These are phyloP conservation scores for Phoma sp. DNA, from an alignment of 2,329 filamentous ascomycete genomes.

Conservation along the genomic window DNA sequence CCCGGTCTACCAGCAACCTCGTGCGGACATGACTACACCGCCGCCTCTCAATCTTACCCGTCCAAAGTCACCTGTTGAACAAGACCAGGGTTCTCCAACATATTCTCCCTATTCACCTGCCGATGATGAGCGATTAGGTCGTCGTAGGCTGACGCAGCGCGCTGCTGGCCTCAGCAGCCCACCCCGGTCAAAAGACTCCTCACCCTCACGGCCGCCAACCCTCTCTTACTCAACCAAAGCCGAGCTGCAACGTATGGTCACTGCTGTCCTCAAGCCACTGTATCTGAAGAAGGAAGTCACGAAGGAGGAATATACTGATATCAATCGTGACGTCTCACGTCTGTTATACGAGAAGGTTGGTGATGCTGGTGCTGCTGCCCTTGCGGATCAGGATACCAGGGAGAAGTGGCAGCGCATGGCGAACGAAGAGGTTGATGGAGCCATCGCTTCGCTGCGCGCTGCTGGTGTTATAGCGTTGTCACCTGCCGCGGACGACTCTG, in stretches of 20 bases:
- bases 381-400: slow-evolving; percentile 70
- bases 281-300: slow-evolving; percentile 82
- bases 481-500: slow-evolving; percentile 37
- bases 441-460: slow-evolving; percentile 58
- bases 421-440: slow-evolving; percentile 77
- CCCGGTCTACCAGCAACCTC: slow-evolving; percentile 71
- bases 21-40: slow-evolving; percentile 71
- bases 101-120: slow-evolving; percentile 71
- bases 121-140: slow-evolving; percentile 50
- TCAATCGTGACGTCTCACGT: slow-evolving; percentile 88
- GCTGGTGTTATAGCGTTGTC: slow-evolving; percentile 24
- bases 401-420: slow-evolving; percentile 79
- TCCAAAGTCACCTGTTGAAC: slow-evolving; percentile 65
- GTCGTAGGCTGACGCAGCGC: slow-evolving; percentile 38
- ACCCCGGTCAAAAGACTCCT: slow-evolving; percentile 66
- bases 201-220: slow-evolving; percentile 67
- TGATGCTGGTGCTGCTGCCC: slow-evolving; percentile 54
- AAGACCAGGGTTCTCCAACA: slow-evolving; percentile 66
- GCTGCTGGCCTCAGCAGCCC: slow-evolving; percentile 49
- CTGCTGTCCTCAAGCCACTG: slow-evolving; percentile 79
- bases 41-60: slow-evolving; percentile 65
- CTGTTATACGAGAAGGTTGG: slow-evolving; percentile 78
- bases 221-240: slow-evolving; percentile 86
- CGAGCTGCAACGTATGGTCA: slow-evolving; percentile 88
- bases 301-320: slow-evolving; percentile 88